Evolutionary conservation across 257 asterid genomes (phyloP), one percentile per base, ranked within the genome.

Genomic region (Rehmannia glutinosa): DNA sequence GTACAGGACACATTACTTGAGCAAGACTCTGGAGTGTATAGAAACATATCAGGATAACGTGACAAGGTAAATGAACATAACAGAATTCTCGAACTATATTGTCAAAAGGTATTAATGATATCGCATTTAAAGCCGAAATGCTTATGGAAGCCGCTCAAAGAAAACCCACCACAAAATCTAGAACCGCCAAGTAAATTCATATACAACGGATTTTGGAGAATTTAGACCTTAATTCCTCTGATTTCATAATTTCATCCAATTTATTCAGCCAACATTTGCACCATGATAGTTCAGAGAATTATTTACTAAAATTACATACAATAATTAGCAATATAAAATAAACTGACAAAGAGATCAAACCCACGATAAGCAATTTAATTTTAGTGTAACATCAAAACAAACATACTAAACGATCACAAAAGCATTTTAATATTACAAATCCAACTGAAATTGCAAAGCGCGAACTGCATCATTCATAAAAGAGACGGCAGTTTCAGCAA

Each of bases 391-490:
- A 64, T 57, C 60, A 30, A 25, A 36, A 53, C 16, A 20, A 13
- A 21, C 30, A 5, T 2, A 49, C 58, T 47, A 49, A 28, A 56
- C 19, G 57, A 75, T 57, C 59, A 52, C 19, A 20, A 57, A 50
- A 68, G 61, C 73, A 54, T 28, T 47, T 35, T 27, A 71, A 38
- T 20, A 38, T 45, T 27, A 30, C 15, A 43, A 55, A 58, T 61
- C 55, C 15, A 70, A 69, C 17, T 64, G 55, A 47, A 69, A 42
- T 50, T 53, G 58, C 60, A 30, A 64, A 42, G 27, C 39, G 28
- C 17, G 35, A 35, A 57, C 60, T 41, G 52, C 41, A 64, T 24
- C 25, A 70, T 58, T 58, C n/a, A 30, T 17, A 66, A 61, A 79
- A 55, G 45, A 39, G 50, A 63, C 5, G 3, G 28, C 36, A 66